Percentiles rank a stretch among this genome's conserved stretches.
Evolutionary conservation across 2,329 filamentous ascomycete species (phyloP).

Genomic region (Lachnum nothofagi): DNA sequence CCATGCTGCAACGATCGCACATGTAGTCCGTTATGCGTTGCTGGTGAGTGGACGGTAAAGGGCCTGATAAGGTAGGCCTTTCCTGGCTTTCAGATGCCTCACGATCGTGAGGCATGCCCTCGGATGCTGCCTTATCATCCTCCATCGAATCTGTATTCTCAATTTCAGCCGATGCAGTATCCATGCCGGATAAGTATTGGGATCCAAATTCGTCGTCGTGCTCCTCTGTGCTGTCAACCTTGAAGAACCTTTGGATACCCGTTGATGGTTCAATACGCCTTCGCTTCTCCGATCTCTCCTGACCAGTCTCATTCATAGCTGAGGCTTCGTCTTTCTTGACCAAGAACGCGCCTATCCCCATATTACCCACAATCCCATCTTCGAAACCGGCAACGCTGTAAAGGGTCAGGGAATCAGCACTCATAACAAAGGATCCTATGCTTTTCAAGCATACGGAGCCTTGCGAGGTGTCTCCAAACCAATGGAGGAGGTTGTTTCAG

Average conservation of each 20-base stretch:
- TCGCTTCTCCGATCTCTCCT: constrained; percentile 30
- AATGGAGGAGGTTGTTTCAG: not conserved
- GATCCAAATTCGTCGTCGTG: constrained; percentile 30
- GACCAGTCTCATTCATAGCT: constrained; percentile 18
- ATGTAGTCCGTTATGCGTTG: constrained; percentile 36
- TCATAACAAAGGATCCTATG: not conserved
- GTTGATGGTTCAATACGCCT: constrained; percentile 24
- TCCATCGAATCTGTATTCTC: constrained; percentile 9
- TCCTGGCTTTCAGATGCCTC: constrained; percentile 30
- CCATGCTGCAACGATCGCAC: constrained; percentile 62
- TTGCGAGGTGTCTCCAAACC: not conserved
- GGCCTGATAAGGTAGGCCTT: constrained; percentile 18
- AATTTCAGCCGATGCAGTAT: constrained; percentile 14
- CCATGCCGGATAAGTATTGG: constrained; percentile 18
- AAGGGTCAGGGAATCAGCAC: not conserved
- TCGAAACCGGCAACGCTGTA: constrained; percentile 78
- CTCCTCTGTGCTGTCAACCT: constrained; percentile 26
- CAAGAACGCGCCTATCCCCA: constrained; percentile 82
- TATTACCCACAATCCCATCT: constrained; percentile 76
- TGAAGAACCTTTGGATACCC: constrained; percentile 32
- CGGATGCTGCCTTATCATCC: constrained; percentile 10
- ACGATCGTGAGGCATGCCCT: constrained; percentile 14
- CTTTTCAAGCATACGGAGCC: no score
- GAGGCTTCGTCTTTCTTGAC: constrained; percentile 63
- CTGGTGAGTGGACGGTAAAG: constrained; percentile 30